phyloP scores from a whole-genome alignment of 148 eudicot species.

The Rhododendron simsii region DNA sequence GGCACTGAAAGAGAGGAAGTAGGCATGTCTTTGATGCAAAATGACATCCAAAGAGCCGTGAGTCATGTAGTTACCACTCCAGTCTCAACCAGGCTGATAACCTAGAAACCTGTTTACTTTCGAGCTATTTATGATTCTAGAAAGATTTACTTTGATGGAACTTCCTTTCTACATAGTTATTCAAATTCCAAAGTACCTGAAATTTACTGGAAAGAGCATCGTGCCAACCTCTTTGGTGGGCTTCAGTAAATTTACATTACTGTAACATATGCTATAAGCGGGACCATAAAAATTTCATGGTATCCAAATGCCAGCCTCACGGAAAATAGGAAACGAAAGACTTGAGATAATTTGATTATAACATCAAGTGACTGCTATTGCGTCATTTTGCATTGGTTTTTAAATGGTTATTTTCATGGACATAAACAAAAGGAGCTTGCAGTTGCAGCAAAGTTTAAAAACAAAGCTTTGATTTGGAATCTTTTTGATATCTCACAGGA shows the following conservation, averaged over 20 bases:
- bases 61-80: neutral
- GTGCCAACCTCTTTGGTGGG: neutral
- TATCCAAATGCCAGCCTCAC: neutral
- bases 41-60: neutral
- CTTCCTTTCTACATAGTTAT: neutral
- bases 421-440: neutral
- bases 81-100: neutral
- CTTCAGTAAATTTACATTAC: neutral
- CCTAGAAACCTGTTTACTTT: neutral
- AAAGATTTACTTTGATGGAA: neutral
- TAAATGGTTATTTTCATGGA: neutral
- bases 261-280: neutral
- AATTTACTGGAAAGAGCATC: neutral
- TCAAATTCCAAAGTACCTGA: neutral
- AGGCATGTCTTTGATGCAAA: neutral
- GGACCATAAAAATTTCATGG: neutral
- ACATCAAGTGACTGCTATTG: neutral
- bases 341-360: neutral
- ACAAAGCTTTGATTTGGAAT: neutral
- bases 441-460: neutral
- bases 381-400: neutral
- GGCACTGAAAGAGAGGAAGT: neutral
- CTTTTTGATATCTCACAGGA: neutral
- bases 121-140: neutral
- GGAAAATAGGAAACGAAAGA: neutral